Evolutionary conservation across 306 rosid species (phyloP).

Genomic region (Acacia crassicarpa): DNA sequence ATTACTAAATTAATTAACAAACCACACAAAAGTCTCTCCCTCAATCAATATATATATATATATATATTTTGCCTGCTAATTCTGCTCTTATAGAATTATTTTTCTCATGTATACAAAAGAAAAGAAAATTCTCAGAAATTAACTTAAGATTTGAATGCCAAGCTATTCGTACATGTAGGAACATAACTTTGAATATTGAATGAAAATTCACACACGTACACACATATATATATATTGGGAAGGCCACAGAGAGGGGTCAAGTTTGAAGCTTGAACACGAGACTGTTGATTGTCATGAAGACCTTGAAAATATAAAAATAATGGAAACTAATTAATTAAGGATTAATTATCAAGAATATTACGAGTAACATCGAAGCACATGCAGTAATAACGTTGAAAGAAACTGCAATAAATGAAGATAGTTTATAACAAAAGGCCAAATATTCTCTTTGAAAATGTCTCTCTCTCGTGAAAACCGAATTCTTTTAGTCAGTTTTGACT

Average conservation of each 20-base stretch:
- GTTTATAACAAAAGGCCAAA: too few species aligned
- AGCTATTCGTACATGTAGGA: too few species aligned
- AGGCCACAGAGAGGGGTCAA: not conserved
- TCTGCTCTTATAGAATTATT: not conserved
- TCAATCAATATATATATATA: too few species aligned
- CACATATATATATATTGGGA: not conserved
- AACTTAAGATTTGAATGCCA: not conserved
- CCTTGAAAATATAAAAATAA: not conserved
- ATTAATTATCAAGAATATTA: not conserved
- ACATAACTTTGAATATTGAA: not conserved
- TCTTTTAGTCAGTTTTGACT: not conserved
- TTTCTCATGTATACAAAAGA: not conserved
- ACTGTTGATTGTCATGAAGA: not conserved
- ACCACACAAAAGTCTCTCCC: not conserved
- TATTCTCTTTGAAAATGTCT: too few species aligned
- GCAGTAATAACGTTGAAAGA: not conserved
- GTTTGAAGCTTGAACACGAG: not conserved
- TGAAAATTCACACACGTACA: not conserved
- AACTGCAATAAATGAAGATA: not conserved
- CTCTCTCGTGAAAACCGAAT: not conserved
- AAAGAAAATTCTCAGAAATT: not conserved
- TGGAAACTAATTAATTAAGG: not conserved
- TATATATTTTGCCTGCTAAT: not conserved
- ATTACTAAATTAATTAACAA: not conserved
- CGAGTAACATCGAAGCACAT: not conserved